Base-by-base conservation (phyloP, 2,329 filamentous ascomycete species). In the Furcasterigmium furcatum region DNA sequence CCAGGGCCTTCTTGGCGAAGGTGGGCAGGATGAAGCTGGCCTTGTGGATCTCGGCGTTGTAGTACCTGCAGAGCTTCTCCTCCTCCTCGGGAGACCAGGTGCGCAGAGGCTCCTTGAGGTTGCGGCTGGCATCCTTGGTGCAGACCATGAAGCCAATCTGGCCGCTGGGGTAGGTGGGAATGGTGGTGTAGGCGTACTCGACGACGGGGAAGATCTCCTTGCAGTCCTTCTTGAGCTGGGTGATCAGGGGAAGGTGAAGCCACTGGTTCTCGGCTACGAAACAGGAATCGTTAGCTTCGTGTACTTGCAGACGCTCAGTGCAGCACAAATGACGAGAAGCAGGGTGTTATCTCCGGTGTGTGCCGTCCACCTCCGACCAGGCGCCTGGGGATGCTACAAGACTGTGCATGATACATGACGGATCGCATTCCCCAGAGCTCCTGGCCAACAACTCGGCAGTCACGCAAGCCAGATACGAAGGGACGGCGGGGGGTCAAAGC, bases 71-170 rank as follows among this genome's bases (percentile, higher is more conserved):
- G 60, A 92, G 77, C 71, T 89, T 85, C 64, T 89, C 85, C 81
- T 99, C 94, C 73, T 97, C 91, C 72, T 95, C 91, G 54, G 78
- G 66, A 53, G 82, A 77, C 86, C 91, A 95, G 59, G 72, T 77
- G 63, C 94, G 87, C 52, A 96, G 64, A 44, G 94, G 94, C 71
- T 85, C 88, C 70, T 81, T 89, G 65, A 97, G 80, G 72, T 99
- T 81, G 68, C 85, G 82, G 64, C 72, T 83, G 66, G 84, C 76
- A 66, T 97, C 92, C 84, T 99, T 97, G 85, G 80, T 88, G 85
- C 94, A 97, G 65, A 99, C 89, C 91, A 99, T 96, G 85, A 99
- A 99, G 66, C 94, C 94, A 63, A 99, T 99, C 78, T 99, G 94
- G 66, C 94, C 94, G 46, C 90, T 95, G 56, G 94, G 94, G 79